These are phyloP conservation scores for Podaxis sp. DNA, from an alignment of 768 basidiomycete genomes.

Conservation along the genomic window DNA sequence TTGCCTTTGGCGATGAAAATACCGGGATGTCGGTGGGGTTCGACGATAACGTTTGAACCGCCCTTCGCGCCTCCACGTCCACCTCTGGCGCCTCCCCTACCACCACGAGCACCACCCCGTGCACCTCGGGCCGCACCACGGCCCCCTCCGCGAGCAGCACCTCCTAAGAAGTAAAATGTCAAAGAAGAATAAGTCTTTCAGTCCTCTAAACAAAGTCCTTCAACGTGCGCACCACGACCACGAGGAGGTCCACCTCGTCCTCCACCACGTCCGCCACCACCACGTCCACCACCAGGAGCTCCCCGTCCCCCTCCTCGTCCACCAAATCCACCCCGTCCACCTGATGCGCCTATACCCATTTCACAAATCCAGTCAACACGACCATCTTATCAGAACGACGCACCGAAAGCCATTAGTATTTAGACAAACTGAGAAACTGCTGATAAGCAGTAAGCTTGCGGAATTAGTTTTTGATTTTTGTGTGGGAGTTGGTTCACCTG, in stretches of 20 bases:
- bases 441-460: background rate
- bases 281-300: constrained; percentile 31
- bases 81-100: constrained; percentile 37
- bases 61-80: constrained; percentile 70
- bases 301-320: constrained; percentile 35
- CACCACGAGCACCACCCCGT: constrained; percentile 38
- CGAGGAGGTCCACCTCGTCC: constrained; percentile 37
- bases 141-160: constrained; percentile 31
- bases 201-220: background rate
- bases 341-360: constrained; percentile 43
- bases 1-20: constrained; percentile 98
- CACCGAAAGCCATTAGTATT: constrained; percentile 29
- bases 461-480: background rate
- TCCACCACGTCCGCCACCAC: constrained; percentile 32
- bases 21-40: constrained; percentile 92
- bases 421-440: background rate
- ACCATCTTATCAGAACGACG: background rate
- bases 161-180: constrained; percentile 14
- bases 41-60: constrained; percentile 85
- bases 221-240: constrained; percentile 22
- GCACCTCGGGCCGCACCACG: constrained; percentile 35
- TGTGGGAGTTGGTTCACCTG: background rate
- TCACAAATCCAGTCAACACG: background rate
- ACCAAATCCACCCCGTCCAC: constrained; percentile 44
- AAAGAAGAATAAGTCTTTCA: background rate